Conservation (phyloP, 352 stramenopile species). For the Pythium dissimile region DNA sequence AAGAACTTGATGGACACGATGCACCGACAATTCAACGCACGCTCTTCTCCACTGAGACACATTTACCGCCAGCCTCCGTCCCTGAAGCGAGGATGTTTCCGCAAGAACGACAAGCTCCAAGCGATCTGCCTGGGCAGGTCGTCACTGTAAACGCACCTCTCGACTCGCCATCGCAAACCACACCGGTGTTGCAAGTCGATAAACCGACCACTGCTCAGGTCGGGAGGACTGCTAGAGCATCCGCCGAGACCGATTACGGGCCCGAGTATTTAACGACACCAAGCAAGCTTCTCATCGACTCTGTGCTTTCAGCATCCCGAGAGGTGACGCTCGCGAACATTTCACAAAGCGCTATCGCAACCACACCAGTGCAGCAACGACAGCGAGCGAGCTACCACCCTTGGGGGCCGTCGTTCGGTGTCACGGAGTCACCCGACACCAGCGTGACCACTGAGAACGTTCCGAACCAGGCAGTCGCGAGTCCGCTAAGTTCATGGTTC, state of each 20-base stretch:
- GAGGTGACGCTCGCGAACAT: slow-evolving; percentile 2
- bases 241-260: no score
- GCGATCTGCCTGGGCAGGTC: no score
- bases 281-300: slow-evolving; percentile 16
- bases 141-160: neutral
- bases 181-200: no score
- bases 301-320: slow-evolving; percentile 9
- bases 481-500: slow-evolving; percentile 64
- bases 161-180: neutral
- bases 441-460: neutral
- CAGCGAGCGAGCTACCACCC: slow-evolving; percentile 14
- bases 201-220: neutral
- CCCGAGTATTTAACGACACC: slow-evolving; percentile 9
- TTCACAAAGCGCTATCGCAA: neutral
- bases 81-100: no score
- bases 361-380: neutral
- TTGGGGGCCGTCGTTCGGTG: slow-evolving; percentile 53
- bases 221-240: no score
- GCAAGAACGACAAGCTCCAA: no score
- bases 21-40: neutral
- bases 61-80: no score
- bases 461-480: slow-evolving; percentile 14
- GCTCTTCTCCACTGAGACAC: neutral
- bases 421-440: slow-evolving; percentile 4
- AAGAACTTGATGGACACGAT: neutral